Conservation (phyloP, 345 rosid genomes). For the Rhizophora mangle region DNA sequence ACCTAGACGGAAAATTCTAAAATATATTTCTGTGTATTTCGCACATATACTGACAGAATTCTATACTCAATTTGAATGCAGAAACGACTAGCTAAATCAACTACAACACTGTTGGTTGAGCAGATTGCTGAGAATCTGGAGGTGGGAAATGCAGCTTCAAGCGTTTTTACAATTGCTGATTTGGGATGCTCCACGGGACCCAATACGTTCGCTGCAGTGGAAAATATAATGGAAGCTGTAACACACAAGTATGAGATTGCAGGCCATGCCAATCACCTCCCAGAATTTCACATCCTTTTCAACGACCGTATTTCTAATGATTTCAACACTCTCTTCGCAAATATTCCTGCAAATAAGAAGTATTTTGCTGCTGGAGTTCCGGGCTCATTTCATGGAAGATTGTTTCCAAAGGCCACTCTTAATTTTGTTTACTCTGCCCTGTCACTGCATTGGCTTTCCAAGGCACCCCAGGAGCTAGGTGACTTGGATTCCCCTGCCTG, state of each 20-base stretch:
- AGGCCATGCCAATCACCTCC: not conserved
- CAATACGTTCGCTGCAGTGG: slow-evolving; percentile 6
- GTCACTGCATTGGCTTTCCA: slow-evolving; percentile 17
- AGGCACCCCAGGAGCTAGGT: slow-evolving; percentile 3
- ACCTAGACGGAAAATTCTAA: too few species aligned
- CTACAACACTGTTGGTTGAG: not conserved
- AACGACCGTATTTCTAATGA: slow-evolving; percentile 13
- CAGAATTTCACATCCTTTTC: slow-evolving; percentile 5
- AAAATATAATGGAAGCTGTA: slow-evolving; percentile 1
- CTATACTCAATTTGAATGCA: not conserved
- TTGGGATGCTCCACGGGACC: slow-evolving; percentile 14
- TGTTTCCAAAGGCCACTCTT: slow-evolving; percentile 13
- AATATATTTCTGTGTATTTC: not conserved
- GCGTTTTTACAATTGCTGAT: slow-evolving; percentile 2
- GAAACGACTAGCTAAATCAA: not conserved
- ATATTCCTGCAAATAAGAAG: slow-evolving; percentile 1
- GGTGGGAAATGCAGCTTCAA: not conserved
- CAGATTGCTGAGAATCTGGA: slow-evolving; percentile 7
- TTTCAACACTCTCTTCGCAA: slow-evolving; percentile 13
- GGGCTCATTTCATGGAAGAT: slow-evolving; percentile 19
- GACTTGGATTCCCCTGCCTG: slow-evolving; percentile 2
- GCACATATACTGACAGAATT: not conserved
- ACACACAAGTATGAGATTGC: not conserved
- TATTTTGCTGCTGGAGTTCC: slow-evolving; percentile 15
- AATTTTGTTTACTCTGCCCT: slow-evolving; percentile 6